Conservation (phyloP, 2,329 filamentous ascomycete species). For the Colletotrichum plurivorum region DNA sequence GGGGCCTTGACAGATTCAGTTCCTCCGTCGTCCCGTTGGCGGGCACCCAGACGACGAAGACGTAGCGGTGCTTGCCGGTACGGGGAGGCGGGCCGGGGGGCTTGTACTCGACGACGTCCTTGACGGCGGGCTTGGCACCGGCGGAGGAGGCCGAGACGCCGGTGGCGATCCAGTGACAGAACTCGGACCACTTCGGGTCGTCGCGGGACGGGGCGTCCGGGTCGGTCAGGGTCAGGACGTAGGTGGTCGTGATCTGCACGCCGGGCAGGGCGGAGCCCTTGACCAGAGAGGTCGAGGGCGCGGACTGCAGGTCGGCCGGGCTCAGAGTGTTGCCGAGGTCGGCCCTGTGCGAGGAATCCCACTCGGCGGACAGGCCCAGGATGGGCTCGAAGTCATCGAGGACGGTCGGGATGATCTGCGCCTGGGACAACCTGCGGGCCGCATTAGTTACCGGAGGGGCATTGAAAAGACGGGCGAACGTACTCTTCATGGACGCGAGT, state of each 20-base stretch:
- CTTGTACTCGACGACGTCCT: constrained; percentile 57
- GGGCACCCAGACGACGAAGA: constrained; percentile 56
- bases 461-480: not conserved
- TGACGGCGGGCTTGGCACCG: constrained; percentile 43
- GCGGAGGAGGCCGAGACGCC: constrained; percentile 43
- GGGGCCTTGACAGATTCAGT: constrained; percentile 52
- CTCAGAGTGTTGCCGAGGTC: constrained; percentile 40
- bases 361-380: constrained; percentile 36
- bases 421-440: constrained; percentile 27
- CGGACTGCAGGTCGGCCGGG: constrained; percentile 33
- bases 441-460: constrained; percentile 10
- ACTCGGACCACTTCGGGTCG: constrained; percentile 60
- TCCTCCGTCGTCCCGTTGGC: constrained; percentile 55
- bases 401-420: constrained; percentile 40
- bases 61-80: constrained; percentile 60
- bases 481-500: constrained; percentile 40
- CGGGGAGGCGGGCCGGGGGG: constrained; percentile 57
- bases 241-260: constrained; percentile 43
- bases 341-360: constrained; percentile 31
- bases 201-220: constrained; percentile 59
- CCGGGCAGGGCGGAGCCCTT: constrained; percentile 36
- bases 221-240: constrained; percentile 55
- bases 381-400: constrained; percentile 41
- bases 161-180: constrained; percentile 61
- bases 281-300: constrained; percentile 32